phyloP scores from a whole-genome alignment of 306 rosid species.

The Crataegus laevigata region DNA sequence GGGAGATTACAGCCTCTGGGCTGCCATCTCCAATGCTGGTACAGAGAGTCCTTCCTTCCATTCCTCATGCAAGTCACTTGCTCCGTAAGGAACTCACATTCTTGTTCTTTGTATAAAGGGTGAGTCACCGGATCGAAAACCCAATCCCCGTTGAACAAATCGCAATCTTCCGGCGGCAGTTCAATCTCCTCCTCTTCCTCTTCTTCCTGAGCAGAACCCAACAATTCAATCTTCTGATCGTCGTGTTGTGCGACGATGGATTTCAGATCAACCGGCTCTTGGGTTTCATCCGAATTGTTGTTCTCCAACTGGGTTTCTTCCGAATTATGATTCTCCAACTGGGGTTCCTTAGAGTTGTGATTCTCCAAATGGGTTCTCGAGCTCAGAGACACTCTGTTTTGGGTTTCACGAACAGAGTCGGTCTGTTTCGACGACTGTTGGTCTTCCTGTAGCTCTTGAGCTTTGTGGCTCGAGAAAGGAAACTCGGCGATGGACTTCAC shows the following conservation, averaged over 20 bases:
- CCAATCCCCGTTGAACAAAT: slow-evolving; percentile 78
- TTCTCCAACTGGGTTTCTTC: slow-evolving; percentile 32
- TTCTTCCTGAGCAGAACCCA: slow-evolving; percentile 15
- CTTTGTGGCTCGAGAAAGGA: slow-evolving; percentile 45
- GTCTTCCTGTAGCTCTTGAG: slow-evolving; percentile 42
- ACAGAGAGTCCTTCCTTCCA: slow-evolving; percentile 72
- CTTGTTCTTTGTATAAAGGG: slow-evolving; percentile 85
- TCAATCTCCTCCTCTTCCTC: slow-evolving; percentile 44
- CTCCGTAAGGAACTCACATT: slow-evolving; percentile 67
- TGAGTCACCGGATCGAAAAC: slow-evolving; percentile 62
- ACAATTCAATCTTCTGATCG: slow-evolving; percentile 40
- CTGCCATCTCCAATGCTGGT: slow-evolving; percentile 95
- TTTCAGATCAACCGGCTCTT: slow-evolving; percentile 29
- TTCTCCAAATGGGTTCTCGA: slow-evolving; percentile 25
- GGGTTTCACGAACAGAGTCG: slow-evolving; percentile 12
- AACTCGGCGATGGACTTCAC: slow-evolving; percentile 68
- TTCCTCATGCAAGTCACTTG: slow-evolving; percentile 94
- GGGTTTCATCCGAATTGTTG: slow-evolving; percentile 31
- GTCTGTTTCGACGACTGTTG: not conserved
- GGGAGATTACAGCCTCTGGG: slow-evolving; percentile 89
- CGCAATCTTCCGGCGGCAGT: slow-evolving; percentile 81
- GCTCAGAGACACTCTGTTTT: slow-evolving; percentile 18
- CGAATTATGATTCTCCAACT: not conserved
- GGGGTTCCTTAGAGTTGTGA: slow-evolving; percentile 17
- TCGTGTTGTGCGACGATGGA: slow-evolving; percentile 5